Evolutionary conservation across 257 asterid genomes (phyloP).

Genomic region (Solanum rostratum): DNA sequence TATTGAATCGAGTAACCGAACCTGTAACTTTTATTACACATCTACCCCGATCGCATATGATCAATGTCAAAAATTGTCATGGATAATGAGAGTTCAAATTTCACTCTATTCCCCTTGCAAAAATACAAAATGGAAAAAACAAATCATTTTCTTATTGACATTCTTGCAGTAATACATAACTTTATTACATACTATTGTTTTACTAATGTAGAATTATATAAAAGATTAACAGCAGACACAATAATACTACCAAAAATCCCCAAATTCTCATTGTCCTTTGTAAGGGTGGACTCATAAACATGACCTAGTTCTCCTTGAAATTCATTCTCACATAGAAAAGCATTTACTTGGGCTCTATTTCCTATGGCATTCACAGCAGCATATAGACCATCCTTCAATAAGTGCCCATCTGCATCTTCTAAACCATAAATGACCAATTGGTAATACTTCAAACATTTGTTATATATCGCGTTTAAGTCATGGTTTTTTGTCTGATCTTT

Average conservation of each 20-base stretch:
- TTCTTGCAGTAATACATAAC: not conserved
- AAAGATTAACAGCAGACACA: not conserved
- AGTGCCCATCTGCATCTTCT: not conserved
- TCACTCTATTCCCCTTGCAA: not conserved
- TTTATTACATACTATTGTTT: not conserved
- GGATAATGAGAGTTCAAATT: too few relatives aligned
- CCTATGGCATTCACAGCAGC: not conserved
- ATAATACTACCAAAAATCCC: not conserved
- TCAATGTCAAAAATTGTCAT: too few relatives aligned
- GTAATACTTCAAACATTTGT: not conserved
- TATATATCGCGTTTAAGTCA: not conserved
- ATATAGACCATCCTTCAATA: not conserved
- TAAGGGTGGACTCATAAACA: not conserved
- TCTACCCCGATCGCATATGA: not conserved
- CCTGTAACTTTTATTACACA: not conserved
- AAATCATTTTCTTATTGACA: not conserved
- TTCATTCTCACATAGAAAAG: not conserved
- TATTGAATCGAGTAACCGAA: too few relatives aligned
- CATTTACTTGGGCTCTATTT: not conserved
- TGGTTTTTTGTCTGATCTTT: not conserved
- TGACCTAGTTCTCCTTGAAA: not conserved
- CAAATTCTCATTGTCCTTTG: not conserved
- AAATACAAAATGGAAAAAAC: not conserved
- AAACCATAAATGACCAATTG: not conserved
- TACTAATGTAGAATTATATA: not conserved